These are phyloP conservation scores for Mrakia hoshinonis DNA, from an alignment of 768 basidiomycete genomes.

Conservation along the genomic window DNA sequence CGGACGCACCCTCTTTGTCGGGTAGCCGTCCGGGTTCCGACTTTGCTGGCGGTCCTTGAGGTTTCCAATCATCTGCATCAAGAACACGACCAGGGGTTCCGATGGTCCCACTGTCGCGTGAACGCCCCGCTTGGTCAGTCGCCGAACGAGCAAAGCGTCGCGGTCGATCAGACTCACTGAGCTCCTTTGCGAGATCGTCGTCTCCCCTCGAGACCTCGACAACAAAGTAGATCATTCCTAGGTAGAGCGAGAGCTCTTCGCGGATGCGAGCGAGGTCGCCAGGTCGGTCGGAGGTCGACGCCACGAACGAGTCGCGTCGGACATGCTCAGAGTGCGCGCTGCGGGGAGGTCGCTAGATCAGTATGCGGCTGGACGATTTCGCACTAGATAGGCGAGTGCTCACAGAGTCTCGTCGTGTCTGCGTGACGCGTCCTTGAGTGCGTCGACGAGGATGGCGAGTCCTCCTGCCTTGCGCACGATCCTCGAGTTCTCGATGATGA, in stretches of 20 bases:
- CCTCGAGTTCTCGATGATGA: constrained; percentile 90
- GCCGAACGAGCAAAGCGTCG: not conserved
- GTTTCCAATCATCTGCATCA: constrained; percentile 20
- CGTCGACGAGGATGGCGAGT: constrained; percentile 69
- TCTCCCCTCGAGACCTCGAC: constrained; percentile 89
- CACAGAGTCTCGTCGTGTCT: constrained; percentile 80
- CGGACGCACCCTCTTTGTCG: constrained; percentile 76
- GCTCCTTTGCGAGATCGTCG: constrained; percentile 89
- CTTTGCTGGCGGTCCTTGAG: constrained; percentile 27
- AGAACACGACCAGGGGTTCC: constrained; percentile 61
- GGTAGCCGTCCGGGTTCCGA: constrained; percentile 54
- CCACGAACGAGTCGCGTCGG: constrained; percentile 5
- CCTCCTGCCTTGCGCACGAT: constrained; percentile 76
- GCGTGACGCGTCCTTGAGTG: constrained; percentile 77
- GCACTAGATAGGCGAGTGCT: constrained; percentile 20
- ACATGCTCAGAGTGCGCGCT: not conserved
- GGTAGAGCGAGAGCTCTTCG: constrained; percentile 47
- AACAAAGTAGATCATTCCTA: constrained; percentile 90
- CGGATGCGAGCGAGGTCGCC: not conserved
- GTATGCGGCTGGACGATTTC: no score
- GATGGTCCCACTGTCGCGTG: not conserved
- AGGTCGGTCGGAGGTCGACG: not conserved
- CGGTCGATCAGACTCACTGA: constrained; percentile 56
- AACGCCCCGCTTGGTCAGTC: not conserved
- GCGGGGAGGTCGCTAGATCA: not conserved